Evolutionary conservation across 768 basidiomycete species (phyloP).

Genomic region (Sutorius australiensis): DNA sequence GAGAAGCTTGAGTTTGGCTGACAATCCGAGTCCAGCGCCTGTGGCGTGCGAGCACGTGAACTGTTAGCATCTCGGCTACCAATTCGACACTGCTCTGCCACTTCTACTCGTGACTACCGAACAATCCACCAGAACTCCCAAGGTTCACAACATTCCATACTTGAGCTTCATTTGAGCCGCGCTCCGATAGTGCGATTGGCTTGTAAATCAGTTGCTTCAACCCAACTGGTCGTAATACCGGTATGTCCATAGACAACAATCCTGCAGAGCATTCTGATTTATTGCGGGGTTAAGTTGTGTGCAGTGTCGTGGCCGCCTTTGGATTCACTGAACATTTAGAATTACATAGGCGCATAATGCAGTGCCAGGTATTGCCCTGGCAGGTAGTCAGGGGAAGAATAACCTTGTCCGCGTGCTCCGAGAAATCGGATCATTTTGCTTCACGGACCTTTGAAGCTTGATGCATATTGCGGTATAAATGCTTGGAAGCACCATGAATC

Average conservation of each 20-base stretch:
- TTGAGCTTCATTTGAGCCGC: too few relatives aligned
- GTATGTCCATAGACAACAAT: neutral
- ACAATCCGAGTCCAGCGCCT: neutral
- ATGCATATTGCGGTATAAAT: neutral
- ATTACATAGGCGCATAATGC: too few relatives aligned
- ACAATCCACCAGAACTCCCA: too few relatives aligned
- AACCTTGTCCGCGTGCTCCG: neutral
- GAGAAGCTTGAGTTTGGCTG: neutral
- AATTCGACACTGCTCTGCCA: too few relatives aligned
- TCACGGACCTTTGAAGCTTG: neutral
- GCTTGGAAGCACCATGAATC: neutral
- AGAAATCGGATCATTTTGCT: neutral
- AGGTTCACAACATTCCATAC: too few relatives aligned
- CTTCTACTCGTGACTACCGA: too few relatives aligned
- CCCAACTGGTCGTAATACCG: neutral
- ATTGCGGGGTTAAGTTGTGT: neutral
- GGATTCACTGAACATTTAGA: neutral
- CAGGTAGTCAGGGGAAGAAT: neutral
- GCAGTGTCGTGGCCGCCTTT: neutral
- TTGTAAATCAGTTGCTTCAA: neutral
- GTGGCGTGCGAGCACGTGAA: neutral
- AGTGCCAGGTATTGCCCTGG: neutral
- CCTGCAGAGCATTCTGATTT: neutral
- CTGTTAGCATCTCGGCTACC: too few relatives aligned
- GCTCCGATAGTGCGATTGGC: neutral